Evolutionary conservation across 2,329 filamentous ascomycete genomes (phyloP), one percentile per base, ranked within the genome.

Genomic region (Cercospora canescens): DNA sequence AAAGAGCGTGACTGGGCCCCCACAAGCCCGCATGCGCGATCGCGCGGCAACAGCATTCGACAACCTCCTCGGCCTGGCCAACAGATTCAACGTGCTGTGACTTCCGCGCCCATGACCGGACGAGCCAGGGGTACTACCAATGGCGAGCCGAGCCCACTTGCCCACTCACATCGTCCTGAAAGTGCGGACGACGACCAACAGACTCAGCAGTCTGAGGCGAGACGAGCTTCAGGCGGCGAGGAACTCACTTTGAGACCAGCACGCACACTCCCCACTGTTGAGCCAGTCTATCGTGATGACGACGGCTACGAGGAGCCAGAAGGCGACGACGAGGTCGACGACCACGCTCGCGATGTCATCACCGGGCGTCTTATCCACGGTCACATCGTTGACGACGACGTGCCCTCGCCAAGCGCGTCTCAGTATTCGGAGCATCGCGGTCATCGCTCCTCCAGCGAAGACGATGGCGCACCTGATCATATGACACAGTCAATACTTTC

Each of bases 331-430:
- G 79, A 77, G 52, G 72, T 69, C 14, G 78, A 80, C 59, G 78
- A 79, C 78, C 90, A 92, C 65, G 93, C 92, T 18, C 87, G 90
- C 45, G 94, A 98, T 76, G 94, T 99, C 56, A 96, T 94, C 48
- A 94, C 94, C 65, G 94, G 93, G 9, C 90, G 95, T 61, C 84
- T 99, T 50, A 88, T 98, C 8, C 93, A 97, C 73, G 95, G 95
- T 14, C 95, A 98, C 76, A 91, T 99, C 71, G 95, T 99, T 11
- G 92, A 96, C 69, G 70, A 75, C 37, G 91, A 97, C 76, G 94
- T 93, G 75, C 91, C 91, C 2, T 96, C 93, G 1, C 91, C 93
- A 16, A 84, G 86, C 55, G 84, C 87, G 68, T 94, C 84, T 6
- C 81, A 82, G 30, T 81, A 88, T n/a, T 88, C 88, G 8, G 87